A percentile compares a stretch with the other conserved stretches of the same genome.
phyloP scores from a whole-genome alignment of 176 grass and related monocot species.

The Pontederia paniculata region DNA sequence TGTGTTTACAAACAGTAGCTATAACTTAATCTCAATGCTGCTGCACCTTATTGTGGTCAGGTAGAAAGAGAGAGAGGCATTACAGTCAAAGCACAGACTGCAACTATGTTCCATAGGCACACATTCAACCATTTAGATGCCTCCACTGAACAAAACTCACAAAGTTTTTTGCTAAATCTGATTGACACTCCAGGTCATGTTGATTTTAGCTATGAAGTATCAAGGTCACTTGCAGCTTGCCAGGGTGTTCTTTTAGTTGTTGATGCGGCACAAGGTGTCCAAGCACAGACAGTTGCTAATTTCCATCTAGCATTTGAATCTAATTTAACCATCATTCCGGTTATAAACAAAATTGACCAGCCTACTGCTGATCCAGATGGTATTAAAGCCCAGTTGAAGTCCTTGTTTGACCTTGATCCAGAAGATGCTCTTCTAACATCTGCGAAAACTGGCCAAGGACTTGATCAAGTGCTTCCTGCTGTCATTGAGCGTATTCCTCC shows the following conservation, averaged over 20 bases:
- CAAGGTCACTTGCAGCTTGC: slow-evolving; percentile 86
- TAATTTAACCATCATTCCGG: slow-evolving; percentile 65
- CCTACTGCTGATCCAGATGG: slow-evolving; percentile 90
- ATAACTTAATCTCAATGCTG: too few relatives aligned
- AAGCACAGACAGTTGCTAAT: slow-evolving; percentile 95
- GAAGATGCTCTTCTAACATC: slow-evolving; percentile 80
- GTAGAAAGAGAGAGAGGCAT: slow-evolving; percentile 96
- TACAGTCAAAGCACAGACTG: slow-evolving; percentile 95
- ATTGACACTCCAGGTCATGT: slow-evolving; percentile 96
- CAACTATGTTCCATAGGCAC: slow-evolving; percentile 83
- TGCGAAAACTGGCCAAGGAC: slow-evolving; percentile 88
- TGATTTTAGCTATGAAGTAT: slow-evolving; percentile 97
- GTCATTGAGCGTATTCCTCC: slow-evolving; percentile 66
- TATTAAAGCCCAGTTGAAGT: slow-evolving; percentile 79
- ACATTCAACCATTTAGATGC: slow-evolving; percentile 1
- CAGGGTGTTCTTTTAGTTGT: slow-evolving; percentile 94
- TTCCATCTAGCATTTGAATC: slow-evolving; percentile 95
- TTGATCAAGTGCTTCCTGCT: slow-evolving; percentile 68
- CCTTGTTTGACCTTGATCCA: slow-evolving; percentile 83
- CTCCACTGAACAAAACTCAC: slow-evolving; percentile 11
- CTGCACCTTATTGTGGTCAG: slow-evolving; percentile 9
- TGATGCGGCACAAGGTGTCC: slow-evolving; percentile 96
- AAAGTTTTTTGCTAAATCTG: slow-evolving; percentile 74
- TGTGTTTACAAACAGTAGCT: too few relatives aligned
- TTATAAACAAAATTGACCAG: slow-evolving; percentile 98